phyloP scores from a whole-genome alignment of 2,329 filamentous ascomycete species.

The Plenodomus lindquistii region DNA sequence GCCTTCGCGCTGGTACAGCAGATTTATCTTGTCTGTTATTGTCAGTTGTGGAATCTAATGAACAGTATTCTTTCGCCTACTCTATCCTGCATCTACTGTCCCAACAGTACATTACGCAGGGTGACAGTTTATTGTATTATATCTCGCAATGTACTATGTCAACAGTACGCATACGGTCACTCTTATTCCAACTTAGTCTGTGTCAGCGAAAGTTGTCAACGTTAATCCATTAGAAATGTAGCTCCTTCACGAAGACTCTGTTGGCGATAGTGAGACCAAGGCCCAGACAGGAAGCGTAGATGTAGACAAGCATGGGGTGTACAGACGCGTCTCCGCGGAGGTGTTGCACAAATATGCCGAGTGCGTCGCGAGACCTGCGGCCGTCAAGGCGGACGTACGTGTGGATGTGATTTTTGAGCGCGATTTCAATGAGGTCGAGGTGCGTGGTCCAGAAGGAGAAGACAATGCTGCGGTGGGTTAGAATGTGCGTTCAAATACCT shows the following conservation, averaged over 20 bases:
- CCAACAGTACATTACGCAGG: too few relatives aligned
- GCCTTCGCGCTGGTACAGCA: too few relatives aligned
- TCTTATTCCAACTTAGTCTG: too few relatives aligned
- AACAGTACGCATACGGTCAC: too few relatives aligned
- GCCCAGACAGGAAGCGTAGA: conserved; percentile 87
- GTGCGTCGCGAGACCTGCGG: conserved; percentile 76
- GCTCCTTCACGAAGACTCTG: conserved; percentile 95
- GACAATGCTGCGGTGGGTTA: conserved; percentile 63
- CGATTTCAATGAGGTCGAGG: conserved; percentile 86
- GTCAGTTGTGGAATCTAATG: too few relatives aligned
- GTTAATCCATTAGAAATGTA: too few relatives aligned
- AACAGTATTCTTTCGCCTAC: too few relatives aligned
- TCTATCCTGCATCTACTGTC: too few relatives aligned
- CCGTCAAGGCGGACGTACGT: conserved; percentile 83
- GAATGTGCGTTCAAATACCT: neutral
- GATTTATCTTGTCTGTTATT: too few relatives aligned
- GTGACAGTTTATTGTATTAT: too few relatives aligned
- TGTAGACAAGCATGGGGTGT: conserved; percentile 85
- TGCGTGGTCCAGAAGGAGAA: conserved; percentile 97
- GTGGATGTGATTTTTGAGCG: conserved; percentile 70
- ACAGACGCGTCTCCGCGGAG: conserved; percentile 75
- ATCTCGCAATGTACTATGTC: too few relatives aligned
- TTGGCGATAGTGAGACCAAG: conserved; percentile 87
- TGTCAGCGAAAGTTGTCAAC: too few relatives aligned
- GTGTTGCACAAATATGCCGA: conserved; percentile 72